A percentile compares a stretch with the other conserved stretches of the same genome.
These are phyloP conservation scores for Adansonia gregorii DNA, from an alignment of 441 rosid genomes.

Conservation along the genomic window DNA sequence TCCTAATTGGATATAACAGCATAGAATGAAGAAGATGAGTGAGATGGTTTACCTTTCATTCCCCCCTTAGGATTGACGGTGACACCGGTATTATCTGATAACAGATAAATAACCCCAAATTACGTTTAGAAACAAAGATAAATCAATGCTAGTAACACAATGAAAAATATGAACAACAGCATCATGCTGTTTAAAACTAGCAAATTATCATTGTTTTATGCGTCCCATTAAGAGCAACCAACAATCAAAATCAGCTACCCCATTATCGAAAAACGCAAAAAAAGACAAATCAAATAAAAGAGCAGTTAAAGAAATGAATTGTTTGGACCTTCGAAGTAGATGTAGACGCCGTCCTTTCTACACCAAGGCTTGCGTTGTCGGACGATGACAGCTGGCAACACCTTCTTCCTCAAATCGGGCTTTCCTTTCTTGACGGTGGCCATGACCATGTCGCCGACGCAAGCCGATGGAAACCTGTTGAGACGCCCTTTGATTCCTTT, in stretches of 20 bases:
- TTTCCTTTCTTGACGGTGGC: not conserved
- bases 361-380: constrained; percentile 8
- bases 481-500: constrained; percentile 2
- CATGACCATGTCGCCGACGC: constrained; percentile 7
- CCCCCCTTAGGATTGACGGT: constrained; percentile 74
- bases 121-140: not conserved
- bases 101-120: not conserved
- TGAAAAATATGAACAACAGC: constrained; percentile 16
- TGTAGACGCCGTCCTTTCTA: not conserved
- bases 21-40: constrained; percentile 2
- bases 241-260: constrained; percentile 22
- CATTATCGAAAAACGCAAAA: constrained; percentile 39
- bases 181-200: constrained; percentile 46
- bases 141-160: constrained; percentile 24
- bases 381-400: not conserved
- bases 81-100: constrained; percentile 71
- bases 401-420: constrained; percentile 5
- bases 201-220: constrained; percentile 28
- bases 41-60: constrained; percentile 55
- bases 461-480: not conserved
- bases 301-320: not conserved
- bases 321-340: constrained; percentile 28
- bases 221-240: constrained; percentile 36
- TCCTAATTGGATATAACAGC: not conserved
- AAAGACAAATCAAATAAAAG: not conserved